Percentiles rank a stretch among this genome's conserved stretches.
These are phyloP conservation scores for Nymphaea colorata DNA, from an alignment of 164 flowering plant species.

Conservation along the genomic window DNA sequence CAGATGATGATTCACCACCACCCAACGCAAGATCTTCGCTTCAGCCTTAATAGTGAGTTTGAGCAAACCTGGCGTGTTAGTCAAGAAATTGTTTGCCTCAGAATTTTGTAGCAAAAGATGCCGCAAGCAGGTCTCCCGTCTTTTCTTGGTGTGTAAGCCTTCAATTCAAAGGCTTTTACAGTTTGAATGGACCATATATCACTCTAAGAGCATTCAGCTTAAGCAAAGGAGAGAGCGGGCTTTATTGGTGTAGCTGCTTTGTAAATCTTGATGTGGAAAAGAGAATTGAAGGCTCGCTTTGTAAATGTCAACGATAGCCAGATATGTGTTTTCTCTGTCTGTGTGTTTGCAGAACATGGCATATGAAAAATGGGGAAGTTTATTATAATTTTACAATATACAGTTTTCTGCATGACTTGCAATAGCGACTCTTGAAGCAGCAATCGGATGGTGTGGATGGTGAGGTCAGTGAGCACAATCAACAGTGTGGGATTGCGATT, in stretches of 20 bases:
- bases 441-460: not conserved
- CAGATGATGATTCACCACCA: conserved; percentile 16
- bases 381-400: no score
- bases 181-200: not conserved
- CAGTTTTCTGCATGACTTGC: not conserved
- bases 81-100: not conserved
- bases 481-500: not conserved
- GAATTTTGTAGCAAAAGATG: not conserved
- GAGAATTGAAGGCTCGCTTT: not conserved
- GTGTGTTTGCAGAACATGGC: not conserved
- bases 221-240: not conserved
- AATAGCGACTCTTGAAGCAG: not conserved
- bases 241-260: not conserved
- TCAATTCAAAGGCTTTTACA: not conserved
- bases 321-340: no score
- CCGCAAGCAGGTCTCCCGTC: not conserved
- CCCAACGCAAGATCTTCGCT: conserved; percentile 12
- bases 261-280: not conserved
- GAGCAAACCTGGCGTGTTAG: not conserved
- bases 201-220: not conserved
- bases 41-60: conserved; percentile 12
- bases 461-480: not conserved
- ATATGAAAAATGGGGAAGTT: not conserved
- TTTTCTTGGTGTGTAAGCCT: not conserved
- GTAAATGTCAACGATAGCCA: not conserved